Evolutionary conservation across 2,329 filamentous ascomycete species (phyloP).

Genomic region (Pseudocercospora musae): DNA sequence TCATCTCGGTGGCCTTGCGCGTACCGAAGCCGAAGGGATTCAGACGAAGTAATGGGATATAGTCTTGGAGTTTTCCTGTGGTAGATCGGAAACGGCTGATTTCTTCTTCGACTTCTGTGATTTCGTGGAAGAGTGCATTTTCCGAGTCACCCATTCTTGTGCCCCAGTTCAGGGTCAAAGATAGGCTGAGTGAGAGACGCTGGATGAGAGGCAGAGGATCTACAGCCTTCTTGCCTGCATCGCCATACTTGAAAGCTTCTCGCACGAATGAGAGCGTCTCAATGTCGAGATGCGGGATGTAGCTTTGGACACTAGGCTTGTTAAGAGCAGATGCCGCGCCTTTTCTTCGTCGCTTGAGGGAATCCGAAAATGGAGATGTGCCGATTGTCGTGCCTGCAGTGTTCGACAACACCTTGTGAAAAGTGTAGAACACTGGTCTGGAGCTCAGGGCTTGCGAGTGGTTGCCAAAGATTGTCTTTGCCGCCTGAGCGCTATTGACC

Average conservation of each 20-base stretch:
- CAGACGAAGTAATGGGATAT: conserved; percentile 56
- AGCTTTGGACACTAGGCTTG: conserved; percentile 61
- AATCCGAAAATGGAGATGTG: conserved; percentile 64
- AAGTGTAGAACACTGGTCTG: conserved; percentile 45
- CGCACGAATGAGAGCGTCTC: conserved; percentile 62
- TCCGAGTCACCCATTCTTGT: conserved; percentile 58
- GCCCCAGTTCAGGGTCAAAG: conserved; percentile 65
- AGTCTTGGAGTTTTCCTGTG: conserved; percentile 60
- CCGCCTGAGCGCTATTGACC: conserved; percentile 43
- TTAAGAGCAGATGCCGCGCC: conserved; percentile 64
- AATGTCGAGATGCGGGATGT: conserved; percentile 60
- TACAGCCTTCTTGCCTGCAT: conserved; percentile 52
- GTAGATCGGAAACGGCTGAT: conserved; percentile 59
- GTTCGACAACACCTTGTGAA: conserved; percentile 57
- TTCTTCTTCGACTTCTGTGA: conserved; percentile 61
- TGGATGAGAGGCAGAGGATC: conserved; percentile 69
- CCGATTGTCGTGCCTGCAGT: conserved; percentile 67
- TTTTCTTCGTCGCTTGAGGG: conserved; percentile 61
- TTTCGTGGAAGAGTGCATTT: conserved; percentile 60
- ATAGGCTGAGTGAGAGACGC: conserved; percentile 59
- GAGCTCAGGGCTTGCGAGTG: conserved; percentile 43
- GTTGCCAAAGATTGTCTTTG: conserved; percentile 42
- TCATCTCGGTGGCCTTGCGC: conserved; percentile 57
- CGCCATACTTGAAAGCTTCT: conserved; percentile 58
- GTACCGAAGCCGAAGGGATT: conserved; percentile 62